Conservation (phyloP, 345 rosid genomes). For the Brassica rapa region DNA sequence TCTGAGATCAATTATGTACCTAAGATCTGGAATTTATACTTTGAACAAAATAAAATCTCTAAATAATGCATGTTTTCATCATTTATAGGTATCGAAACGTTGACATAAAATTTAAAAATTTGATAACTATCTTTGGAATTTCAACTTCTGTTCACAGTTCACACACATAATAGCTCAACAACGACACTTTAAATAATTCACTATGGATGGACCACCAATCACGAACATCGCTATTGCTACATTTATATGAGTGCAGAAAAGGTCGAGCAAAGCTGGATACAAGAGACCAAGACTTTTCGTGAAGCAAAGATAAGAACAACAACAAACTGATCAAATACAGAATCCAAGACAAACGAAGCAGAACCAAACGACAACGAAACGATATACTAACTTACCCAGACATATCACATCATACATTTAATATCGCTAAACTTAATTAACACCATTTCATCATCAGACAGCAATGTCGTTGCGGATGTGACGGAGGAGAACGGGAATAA, state of each 20-base stretch:
- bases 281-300: conserved; percentile 25
- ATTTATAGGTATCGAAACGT: not conserved
- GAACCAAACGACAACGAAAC: conserved; percentile 24
- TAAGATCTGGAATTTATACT: no score
- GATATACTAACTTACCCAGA: conserved; percentile 7
- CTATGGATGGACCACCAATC: conserved; percentile 30
- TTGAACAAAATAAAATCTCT: not conserved
- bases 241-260: not conserved
- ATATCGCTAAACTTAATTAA: not conserved
- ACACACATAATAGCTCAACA: not conserved
- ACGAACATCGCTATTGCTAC: conserved; percentile 19
- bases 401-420: conserved; percentile 20
- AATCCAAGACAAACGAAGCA: conserved; percentile 9
- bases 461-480: conserved; percentile 68
- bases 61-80: not conserved
- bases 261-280: conserved; percentile 25
- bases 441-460: conserved; percentile 11
- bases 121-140: not conserved
- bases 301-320: conserved; percentile 27
- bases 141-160: not conserved
- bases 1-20: no score
- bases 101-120: not conserved
- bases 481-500: conserved; percentile 69
- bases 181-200: conserved; percentile 16
- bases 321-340: not conserved